phyloP scores from a whole-genome alignment of 371 early-diverging fungal species.

The Mucor piriformis region DNA sequence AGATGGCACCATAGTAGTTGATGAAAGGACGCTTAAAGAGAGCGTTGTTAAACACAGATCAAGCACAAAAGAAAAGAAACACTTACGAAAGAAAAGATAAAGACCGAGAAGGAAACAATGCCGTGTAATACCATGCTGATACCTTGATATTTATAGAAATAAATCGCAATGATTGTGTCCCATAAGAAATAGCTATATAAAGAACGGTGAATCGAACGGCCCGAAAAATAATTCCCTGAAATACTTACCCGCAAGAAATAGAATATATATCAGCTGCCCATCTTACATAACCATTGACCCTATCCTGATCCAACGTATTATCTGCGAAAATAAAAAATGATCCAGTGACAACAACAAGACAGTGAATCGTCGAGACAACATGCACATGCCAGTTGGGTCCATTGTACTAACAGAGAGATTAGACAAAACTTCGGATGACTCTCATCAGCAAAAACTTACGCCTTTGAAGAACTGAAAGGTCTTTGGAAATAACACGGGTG shows the following conservation, averaged over 20 bases:
- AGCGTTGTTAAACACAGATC: not conserved
- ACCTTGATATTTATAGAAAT: constrained; percentile 71
- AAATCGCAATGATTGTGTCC: constrained; percentile 80
- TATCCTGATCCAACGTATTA: constrained; percentile 62
- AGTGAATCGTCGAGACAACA: constrained; percentile 67
- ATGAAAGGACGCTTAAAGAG: constrained; percentile 73
- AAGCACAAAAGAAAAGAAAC: not conserved
- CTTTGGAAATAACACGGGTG: constrained; percentile 62
- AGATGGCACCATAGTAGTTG: constrained; percentile 85
- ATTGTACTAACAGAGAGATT: constrained; percentile 35
- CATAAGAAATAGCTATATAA: constrained; percentile 83
- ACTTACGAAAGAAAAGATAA: constrained; percentile 74
- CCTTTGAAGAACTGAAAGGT: constrained; percentile 64
- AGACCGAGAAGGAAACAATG: constrained; percentile 76
- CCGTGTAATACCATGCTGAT: constrained; percentile 87
- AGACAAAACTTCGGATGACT: too few species aligned
- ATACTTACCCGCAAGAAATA: constrained; percentile 78
- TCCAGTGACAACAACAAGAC: constrained; percentile 55
- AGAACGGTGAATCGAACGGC: constrained; percentile 9
- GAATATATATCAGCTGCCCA: constrained; percentile 79
- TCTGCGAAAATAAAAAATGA: constrained; percentile 65
- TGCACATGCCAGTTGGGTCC: constrained; percentile 77
- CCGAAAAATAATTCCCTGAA: not conserved
- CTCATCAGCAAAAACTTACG: too few species aligned
- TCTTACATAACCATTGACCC: constrained; percentile 75